Percentiles rank a stretch among this genome's conserved stretches.
Conservation (phyloP, 371 early-diverging fungal genomes). For the Mortierella sp. region DNA sequence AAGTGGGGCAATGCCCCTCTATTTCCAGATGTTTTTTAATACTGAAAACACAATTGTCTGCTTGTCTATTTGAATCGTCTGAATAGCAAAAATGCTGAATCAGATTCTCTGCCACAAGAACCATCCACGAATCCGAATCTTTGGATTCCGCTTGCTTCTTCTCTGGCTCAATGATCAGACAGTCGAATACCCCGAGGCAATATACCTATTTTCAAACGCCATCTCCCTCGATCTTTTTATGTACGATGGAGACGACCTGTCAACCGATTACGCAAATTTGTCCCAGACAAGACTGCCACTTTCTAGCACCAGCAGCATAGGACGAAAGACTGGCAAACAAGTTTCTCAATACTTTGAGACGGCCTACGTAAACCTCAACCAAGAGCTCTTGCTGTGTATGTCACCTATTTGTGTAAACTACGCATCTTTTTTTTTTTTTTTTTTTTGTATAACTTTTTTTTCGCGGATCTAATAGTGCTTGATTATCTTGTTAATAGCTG, state of each 20-base stretch:
- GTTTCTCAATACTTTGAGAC: conserved; percentile 29
- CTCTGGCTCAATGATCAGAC: conserved; percentile 79
- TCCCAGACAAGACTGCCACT: conserved; percentile 34
- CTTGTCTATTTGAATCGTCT: neutral
- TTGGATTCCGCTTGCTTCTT: conserved; percentile 83
- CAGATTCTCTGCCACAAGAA: conserved; percentile 73
- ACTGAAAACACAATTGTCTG: neutral
- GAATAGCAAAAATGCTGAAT: conserved; percentile 62
- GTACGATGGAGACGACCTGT: conserved; percentile 66
- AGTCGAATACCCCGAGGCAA: conserved; percentile 71
- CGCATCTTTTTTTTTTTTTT: neutral
- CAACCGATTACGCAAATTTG: conserved; percentile 47
- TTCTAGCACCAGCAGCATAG: conserved; percentile 24
- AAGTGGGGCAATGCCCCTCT: neutral
- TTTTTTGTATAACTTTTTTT: neutral
- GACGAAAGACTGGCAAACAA: conserved; percentile 36
- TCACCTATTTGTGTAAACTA: neutral
- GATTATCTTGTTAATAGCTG: conserved; percentile 50
- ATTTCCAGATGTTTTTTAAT: neutral
- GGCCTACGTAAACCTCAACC: conserved; percentile 49
- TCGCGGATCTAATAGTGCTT: neutral
- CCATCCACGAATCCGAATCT: conserved; percentile 76
- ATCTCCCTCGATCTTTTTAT: conserved; percentile 76
- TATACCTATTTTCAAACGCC: conserved; percentile 73
- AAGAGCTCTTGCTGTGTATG: conserved; percentile 56